Conservation (phyloP, 495 filamentous ascomycete species). For the Paragyromitra xinjiangensis region DNA sequence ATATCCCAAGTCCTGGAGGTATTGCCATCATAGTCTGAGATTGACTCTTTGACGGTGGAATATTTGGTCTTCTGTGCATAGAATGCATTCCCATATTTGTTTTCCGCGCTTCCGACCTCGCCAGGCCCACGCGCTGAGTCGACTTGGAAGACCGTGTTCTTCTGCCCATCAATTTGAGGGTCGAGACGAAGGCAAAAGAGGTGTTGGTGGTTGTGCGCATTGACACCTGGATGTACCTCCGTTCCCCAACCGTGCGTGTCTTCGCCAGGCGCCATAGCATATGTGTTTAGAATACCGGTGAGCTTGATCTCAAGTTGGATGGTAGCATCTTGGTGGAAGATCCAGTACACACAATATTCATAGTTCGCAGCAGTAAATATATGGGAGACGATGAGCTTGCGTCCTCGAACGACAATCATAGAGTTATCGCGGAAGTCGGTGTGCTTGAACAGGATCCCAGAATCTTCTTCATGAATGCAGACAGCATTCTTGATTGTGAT, state of each 20-base stretch:
- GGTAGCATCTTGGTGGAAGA: conserved; percentile 92
- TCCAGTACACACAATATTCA: conserved; percentile 95
- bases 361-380: conserved; percentile 98
- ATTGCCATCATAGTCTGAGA: conserved; percentile 81
- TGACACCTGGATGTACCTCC: conserved; percentile 88
- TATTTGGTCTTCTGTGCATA: conserved; percentile 88
- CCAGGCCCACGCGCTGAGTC: conserved; percentile 74
- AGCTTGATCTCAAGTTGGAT: conserved; percentile 95
- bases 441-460: conserved; percentile 94
- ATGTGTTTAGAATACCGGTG: conserved; percentile 95
- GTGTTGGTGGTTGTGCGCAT: conserved; percentile 90
- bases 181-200: conserved; percentile 93
- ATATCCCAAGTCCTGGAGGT: conserved; percentile 92
- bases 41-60: conserved; percentile 73
- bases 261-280: conserved; percentile 82
- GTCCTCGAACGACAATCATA: conserved; percentile 82
- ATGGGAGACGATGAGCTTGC: conserved; percentile 89
- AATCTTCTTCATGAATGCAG: conserved; percentile 96
- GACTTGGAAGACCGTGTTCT: conserved; percentile 86
- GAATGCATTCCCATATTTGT: conserved; percentile 94
- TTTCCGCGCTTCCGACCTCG: conserved; percentile 79
- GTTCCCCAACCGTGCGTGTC: conserved; percentile 91
- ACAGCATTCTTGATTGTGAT: conserved; percentile 93
- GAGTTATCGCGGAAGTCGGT: conserved; percentile 93
- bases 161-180: conserved; percentile 84